phyloP scores from a whole-genome alignment of 176 grass and related monocot genomes.

The Alopecurus myosuroides region DNA sequence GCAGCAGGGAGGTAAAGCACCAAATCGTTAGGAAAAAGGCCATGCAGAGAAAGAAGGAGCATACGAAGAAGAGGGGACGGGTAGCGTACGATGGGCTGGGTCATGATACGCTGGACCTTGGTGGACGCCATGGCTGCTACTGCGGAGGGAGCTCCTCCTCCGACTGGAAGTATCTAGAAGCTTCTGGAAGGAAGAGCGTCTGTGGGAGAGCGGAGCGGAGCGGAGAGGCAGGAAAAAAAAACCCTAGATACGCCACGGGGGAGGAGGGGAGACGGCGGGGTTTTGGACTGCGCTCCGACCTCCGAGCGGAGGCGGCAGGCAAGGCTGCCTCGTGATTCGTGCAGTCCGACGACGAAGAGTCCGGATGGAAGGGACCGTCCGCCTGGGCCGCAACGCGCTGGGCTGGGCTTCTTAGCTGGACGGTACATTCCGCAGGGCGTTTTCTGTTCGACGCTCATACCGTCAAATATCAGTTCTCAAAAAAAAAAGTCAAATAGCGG shows the following conservation, averaged over 20 bases:
- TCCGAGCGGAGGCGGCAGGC: background rate
- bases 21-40: background rate
- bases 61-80: background rate
- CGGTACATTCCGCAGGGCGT: too few relatives aligned
- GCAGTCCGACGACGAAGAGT: background rate
- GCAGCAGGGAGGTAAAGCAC: background rate
- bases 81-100: constrained; percentile 85
- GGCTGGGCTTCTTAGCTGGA: background rate
- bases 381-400: background rate
- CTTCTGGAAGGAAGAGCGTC: background rate
- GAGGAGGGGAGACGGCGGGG: background rate
- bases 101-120: constrained; percentile 98
- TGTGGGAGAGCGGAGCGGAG: background rate
- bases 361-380: background rate
- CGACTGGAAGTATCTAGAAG: constrained; percentile 12
- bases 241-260: constrained; percentile 39
- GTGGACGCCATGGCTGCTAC: constrained; percentile 88
- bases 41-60: background rate
- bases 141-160: background rate
- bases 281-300: background rate
- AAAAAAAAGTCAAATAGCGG: too few relatives aligned
- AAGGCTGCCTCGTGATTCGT: constrained; percentile 2
- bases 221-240: background rate
- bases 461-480: too few relatives aligned
- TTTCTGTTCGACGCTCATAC: too few relatives aligned